A percentile compares a stretch with the other conserved stretches of the same genome.
Evolutionary conservation across 257 asterid species (phyloP).

Genomic region (Echites panduratus): DNA sequence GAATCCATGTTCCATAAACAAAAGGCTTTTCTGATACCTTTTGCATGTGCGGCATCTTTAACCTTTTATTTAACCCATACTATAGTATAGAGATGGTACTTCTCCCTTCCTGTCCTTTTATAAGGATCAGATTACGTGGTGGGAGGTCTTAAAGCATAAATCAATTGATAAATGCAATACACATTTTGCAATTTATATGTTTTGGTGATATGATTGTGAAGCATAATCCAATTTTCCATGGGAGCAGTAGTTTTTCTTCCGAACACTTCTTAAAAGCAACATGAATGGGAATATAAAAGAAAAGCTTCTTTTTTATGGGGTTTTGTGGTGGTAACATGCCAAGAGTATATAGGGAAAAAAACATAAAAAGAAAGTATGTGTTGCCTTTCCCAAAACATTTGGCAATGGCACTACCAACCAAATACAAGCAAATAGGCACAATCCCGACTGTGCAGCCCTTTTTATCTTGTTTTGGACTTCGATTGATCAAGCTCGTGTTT

Average conservation of each 20-base stretch:
- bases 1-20: not conserved
- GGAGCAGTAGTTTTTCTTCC: not conserved
- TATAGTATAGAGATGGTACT: not conserved
- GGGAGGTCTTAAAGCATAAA: too few relatives aligned
- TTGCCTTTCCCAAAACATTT: conserved; percentile 8
- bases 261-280: conserved; percentile 14
- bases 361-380: too few relatives aligned
- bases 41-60: too few relatives aligned
- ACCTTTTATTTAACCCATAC: not conserved
- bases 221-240: too few relatives aligned
- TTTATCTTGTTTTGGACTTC: conserved; percentile 17
- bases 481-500: conserved; percentile 18
- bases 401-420: not conserved
- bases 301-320: conserved; percentile 12
- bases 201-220: too few relatives aligned
- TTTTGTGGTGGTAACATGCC: too few relatives aligned
- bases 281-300: not conserved
- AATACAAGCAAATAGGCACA: not conserved
- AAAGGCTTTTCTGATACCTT: too few relatives aligned
- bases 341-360: too few relatives aligned
- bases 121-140: too few relatives aligned
- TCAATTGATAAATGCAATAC: too few relatives aligned
- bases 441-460: conserved; percentile 25
- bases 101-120: too few relatives aligned
- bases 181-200: too few relatives aligned